phyloP scores from a whole-genome alignment of 176 grass and related monocot genomes.

The Secale cereale region DNA sequence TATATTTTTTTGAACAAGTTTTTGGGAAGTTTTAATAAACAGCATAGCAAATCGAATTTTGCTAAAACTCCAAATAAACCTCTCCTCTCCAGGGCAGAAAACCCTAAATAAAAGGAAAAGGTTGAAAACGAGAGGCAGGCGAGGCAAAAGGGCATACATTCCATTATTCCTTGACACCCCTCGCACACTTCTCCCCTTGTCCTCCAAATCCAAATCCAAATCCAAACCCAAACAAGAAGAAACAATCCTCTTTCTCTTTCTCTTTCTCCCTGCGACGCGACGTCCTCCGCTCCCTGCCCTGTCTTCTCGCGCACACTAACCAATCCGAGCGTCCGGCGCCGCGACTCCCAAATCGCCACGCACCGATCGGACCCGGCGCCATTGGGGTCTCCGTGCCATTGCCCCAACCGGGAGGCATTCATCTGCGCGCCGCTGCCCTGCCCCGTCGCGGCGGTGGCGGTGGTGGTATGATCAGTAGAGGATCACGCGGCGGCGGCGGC shows the following conservation, averaged over 20 bases:
- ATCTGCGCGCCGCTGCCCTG: neutral
- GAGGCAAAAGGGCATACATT: neutral
- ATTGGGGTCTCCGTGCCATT: constrained; percentile 20
- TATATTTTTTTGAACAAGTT: too few relatives aligned
- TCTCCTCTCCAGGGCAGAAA: neutral
- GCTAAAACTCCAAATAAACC: constrained; percentile 1
- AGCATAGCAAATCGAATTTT: constrained; percentile 6
- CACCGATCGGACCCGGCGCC: constrained; percentile 32
- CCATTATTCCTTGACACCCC: constrained; percentile 31
- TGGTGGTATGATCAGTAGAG: constrained; percentile 46
- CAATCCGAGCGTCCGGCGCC: constrained; percentile 45
- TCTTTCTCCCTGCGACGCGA: constrained; percentile 8
- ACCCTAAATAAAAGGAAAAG: neutral
- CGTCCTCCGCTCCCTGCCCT: constrained; percentile 43
- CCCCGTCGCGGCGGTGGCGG: constrained; percentile 28
- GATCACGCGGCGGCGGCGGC: neutral
- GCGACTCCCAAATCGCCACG: constrained; percentile 29
- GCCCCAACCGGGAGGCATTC: constrained; percentile 41
- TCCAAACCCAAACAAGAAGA: neutral
- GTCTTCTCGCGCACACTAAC: constrained; percentile 55
- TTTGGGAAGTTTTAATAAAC: neutral
- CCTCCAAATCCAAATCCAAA: neutral
- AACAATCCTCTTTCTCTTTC: neutral
- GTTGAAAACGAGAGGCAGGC: neutral
- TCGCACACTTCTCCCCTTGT: neutral